Base-by-base conservation (phyloP, 192 early-diverging fungal species). In the Coemansia sp. region DNA sequence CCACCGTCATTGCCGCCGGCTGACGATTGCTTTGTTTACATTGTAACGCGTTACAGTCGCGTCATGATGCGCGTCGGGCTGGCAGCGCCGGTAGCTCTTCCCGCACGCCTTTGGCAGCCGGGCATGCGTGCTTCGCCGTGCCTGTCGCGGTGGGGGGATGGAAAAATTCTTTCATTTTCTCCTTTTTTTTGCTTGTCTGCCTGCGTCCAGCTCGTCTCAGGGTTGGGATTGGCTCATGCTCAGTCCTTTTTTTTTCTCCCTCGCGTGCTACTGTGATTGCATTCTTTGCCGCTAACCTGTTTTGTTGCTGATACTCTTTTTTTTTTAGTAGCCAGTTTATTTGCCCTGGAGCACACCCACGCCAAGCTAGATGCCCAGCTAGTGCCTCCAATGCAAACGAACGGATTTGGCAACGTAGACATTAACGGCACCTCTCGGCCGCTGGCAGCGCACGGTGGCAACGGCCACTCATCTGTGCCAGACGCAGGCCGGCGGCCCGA, bases 351-450 rank as follows among this genome's bases (percentile, higher is more conserved):
- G 42, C 55, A n/a, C 45, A 44, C 8, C 4, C 19, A 21, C 43
- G 18, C 18, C 43, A 21, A 44, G 43, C 43, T 25, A 31, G 51
- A 54, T 62, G 60, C 52, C 30, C 16, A 32, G 50, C 51, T 9
- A 54, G 51, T 42, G 33, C 54, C 27, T 28, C 28, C 48, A 62
- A 79, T 79, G 76, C 76, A 79, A 52, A 58, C 65, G 29, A 79
- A 79, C 76, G 69, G 69, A 54, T 60, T 71, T 56, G 50, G 62
- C 54, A 71, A 61, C 72, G 40, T 44, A 38, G 67, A 47, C 47
- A 58, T 49, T 42, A 74, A 64, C 46, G 62, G 65, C 16, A 52
- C 53, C 31, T 35, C 52, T 32, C 50, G 65, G 7, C 48, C 59
- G 12, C 47, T 50, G 40, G 50, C 63, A 44, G 52, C 64, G 54